Evolutionary conservation across 2,329 filamentous ascomycete species (phyloP).

Genomic region (Claviceps sp.): DNA sequence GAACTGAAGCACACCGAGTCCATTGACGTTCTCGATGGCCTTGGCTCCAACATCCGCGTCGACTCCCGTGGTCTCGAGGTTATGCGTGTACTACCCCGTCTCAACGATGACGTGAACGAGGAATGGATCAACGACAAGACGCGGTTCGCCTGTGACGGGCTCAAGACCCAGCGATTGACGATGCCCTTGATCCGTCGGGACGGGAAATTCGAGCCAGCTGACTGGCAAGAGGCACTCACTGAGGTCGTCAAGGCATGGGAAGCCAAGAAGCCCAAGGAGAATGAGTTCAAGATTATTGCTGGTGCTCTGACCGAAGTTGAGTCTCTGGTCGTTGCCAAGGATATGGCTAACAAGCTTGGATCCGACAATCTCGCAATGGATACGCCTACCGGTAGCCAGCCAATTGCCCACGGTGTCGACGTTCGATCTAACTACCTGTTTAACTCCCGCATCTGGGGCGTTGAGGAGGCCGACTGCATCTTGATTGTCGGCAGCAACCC

Average conservation of each 20-base stretch:
- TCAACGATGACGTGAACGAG: constrained; percentile 97
- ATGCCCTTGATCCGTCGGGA: constrained; percentile 81
- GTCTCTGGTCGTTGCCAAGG: constrained; percentile 90
- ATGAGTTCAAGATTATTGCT: constrained; percentile 93
- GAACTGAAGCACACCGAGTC: constrained; percentile 94
- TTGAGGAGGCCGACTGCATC: constrained; percentile 86
- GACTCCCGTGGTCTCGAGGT: constrained; percentile 91
- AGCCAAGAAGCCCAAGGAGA: constrained; percentile 66
- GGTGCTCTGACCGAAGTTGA: constrained; percentile 87
- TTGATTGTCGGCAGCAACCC: constrained; percentile 92
- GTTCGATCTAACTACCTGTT: constrained; percentile 91
- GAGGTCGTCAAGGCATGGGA: constrained; percentile 75
- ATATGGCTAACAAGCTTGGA: constrained; percentile 88
- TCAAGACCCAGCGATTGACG: constrained; percentile 91
- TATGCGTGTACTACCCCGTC: constrained; percentile 80
- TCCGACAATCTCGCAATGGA: constrained; percentile 94
- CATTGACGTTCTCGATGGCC: constrained; percentile 81
- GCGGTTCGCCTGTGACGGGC: constrained; percentile 87
- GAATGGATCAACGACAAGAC: constrained; percentile 99
- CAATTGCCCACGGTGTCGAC: constrained; percentile 84
- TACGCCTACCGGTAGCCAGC: constrained; percentile 68
- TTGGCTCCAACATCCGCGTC: constrained; percentile 89
- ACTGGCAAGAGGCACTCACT: constrained; percentile 89
- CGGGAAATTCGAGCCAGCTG: constrained; percentile 80
- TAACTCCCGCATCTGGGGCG: constrained; percentile 87